Conservation (phyloP, 2,329 filamentous ascomycete species). For the Akanthomyces lecanii region DNA sequence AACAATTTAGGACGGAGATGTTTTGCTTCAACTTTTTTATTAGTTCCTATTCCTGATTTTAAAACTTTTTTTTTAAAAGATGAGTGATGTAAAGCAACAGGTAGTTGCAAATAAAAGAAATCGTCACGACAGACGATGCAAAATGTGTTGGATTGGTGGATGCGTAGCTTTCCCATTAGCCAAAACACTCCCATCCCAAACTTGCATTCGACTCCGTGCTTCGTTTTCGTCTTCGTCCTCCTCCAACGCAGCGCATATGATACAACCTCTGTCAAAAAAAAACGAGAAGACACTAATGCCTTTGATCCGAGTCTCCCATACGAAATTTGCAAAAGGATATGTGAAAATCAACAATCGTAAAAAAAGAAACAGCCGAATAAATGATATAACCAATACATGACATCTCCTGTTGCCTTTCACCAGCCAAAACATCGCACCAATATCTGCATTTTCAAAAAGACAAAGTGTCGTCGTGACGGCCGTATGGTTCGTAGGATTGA, state of each 20-base stretch:
- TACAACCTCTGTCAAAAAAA: neutral
- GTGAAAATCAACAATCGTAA: neutral
- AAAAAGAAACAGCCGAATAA: slow-evolving; percentile 3
- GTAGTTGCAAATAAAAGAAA: neutral
- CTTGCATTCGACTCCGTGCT: neutral
- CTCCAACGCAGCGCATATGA: slow-evolving; percentile 5
- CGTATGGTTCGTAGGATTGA: slow-evolving; percentile 6
- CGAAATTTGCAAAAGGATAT: neutral
- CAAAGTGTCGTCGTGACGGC: slow-evolving; percentile 11
- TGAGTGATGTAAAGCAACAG: slow-evolving; percentile 6
- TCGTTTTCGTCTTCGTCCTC: neutral
- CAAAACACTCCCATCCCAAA: neutral
- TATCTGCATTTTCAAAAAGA: neutral
- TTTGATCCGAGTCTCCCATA: neutral
- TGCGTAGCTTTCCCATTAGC: neutral
- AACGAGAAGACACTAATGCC: neutral
- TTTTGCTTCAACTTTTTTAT: slow-evolving; percentile 3
- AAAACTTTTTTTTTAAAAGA: neutral
- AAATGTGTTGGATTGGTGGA: too few relatives aligned
- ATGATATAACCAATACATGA: slow-evolving; percentile 9
- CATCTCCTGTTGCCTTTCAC: neutral
- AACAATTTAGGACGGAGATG: neutral
- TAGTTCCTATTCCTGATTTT: neutral
- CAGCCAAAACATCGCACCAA: slow-evolving; percentile 14
- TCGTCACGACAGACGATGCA: neutral